Evolutionary conservation across 768 basidiomycete genomes (phyloP).

Genomic region (Scleroderma bovista): DNA sequence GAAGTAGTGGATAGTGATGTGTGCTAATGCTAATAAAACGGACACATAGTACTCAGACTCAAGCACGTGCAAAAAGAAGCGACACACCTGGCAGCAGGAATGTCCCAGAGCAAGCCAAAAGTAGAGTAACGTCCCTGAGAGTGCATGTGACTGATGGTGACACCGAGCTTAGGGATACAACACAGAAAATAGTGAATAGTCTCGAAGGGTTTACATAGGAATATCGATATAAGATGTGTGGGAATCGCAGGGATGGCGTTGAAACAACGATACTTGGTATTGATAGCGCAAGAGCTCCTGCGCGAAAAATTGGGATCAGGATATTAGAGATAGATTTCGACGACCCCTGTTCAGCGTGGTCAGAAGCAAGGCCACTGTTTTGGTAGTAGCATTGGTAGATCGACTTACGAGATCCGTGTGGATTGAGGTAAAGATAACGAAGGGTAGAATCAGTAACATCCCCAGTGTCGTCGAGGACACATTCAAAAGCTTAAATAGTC

Average conservation of each 20-base stretch:
- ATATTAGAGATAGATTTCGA: conserved; percentile 5
- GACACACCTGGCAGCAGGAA: conserved; percentile 57
- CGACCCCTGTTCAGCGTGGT: conserved; percentile 8
- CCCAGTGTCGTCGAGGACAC: conserved; percentile 44
- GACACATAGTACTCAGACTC: neutral
- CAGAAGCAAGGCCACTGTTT: conserved; percentile 7
- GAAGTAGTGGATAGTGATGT: conserved; percentile 81
- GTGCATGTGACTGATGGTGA: conserved; percentile 34
- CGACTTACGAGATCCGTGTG: conserved; percentile 36
- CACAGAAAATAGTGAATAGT: conserved; percentile 34
- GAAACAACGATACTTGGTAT: conserved; percentile 57
- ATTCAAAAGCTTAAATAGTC: conserved; percentile 57
- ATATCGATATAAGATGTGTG: conserved; percentile 35
- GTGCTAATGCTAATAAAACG: conserved; percentile 51
- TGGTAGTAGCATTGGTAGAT: conserved; percentile 20
- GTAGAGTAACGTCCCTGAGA: conserved; percentile 44
- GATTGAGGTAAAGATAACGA: conserved; percentile 48
- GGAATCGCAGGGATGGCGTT: conserved; percentile 46
- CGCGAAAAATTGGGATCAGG: conserved; percentile 35
- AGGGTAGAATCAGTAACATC: conserved; percentile 48
- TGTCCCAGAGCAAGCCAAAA: conserved; percentile 48
- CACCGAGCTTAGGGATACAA: conserved; percentile 42
- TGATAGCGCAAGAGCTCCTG: conserved; percentile 49
- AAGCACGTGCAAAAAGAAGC: neutral
- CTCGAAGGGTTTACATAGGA: conserved; percentile 43